These are phyloP conservation scores for Entoloma clypeatum DNA, from an alignment of 1,284 basidiomycete genomes.

Conservation along the genomic window DNA sequence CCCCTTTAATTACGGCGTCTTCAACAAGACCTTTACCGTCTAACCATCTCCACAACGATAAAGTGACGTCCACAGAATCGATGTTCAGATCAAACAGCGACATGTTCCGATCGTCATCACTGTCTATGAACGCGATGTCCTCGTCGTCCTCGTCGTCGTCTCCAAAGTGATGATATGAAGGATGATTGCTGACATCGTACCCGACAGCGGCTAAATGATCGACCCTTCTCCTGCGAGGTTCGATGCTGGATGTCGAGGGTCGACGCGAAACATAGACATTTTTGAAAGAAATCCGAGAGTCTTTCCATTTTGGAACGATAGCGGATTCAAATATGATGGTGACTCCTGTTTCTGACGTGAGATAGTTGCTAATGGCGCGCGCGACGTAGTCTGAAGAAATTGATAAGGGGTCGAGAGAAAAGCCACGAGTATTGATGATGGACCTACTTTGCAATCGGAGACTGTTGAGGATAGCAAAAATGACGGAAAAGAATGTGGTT, in stretches of 20 bases:
- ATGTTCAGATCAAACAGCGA: slow-evolving; percentile 90
- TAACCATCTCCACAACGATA: slow-evolving; percentile 92
- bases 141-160: slow-evolving; percentile 53
- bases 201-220: slow-evolving; percentile 57
- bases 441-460: slow-evolving; percentile 79
- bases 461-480: slow-evolving; percentile 89
- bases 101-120: slow-evolving; percentile 62
- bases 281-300: slow-evolving; percentile 92
- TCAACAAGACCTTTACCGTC: slow-evolving; percentile 94
- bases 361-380: slow-evolving; percentile 85
- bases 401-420: background rate
- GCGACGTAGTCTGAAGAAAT: slow-evolving; percentile 74
- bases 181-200: slow-evolving; percentile 74
- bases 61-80: slow-evolving; percentile 93
- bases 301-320: slow-evolving; percentile 97
- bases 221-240: slow-evolving; percentile 19
- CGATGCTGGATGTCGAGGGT: slow-evolving; percentile 36
- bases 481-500: slow-evolving; percentile 93
- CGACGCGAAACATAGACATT: slow-evolving; percentile 94
- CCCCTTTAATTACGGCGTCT: slow-evolving; percentile 89
- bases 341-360: slow-evolving; percentile 91
- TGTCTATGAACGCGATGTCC: slow-evolving; percentile 20
- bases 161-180: slow-evolving; percentile 55
- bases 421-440: background rate
- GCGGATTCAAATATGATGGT: slow-evolving; percentile 97